Evolutionary conservation across 345 rosid genomes (phyloP).

Genomic region (Lepidium aucheri): DNA sequence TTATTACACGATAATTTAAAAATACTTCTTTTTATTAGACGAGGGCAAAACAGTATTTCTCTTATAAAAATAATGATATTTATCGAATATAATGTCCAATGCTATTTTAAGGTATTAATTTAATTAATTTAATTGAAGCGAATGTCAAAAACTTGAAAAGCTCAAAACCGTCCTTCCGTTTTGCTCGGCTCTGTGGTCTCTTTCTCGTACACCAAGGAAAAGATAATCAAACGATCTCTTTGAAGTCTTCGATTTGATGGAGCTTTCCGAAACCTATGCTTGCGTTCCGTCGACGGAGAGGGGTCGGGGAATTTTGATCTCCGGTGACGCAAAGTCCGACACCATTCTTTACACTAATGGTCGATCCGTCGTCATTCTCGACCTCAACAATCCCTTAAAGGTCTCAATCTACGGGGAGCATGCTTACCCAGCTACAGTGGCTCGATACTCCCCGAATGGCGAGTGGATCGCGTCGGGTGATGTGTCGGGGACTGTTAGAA

Average conservation of each 20-base stretch:
- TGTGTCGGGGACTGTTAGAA: slow-evolving; percentile 79
- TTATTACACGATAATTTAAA: too few species aligned
- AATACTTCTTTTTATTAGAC: too few species aligned
- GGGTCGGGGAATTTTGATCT: slow-evolving; percentile 81
- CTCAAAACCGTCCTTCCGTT: slow-evolving; percentile 5
- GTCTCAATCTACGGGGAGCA: slow-evolving; percentile 88
- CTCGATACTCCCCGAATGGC: slow-evolving; percentile 95
- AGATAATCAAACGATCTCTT: not conserved
- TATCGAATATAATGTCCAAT: too few species aligned
- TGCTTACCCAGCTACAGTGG: slow-evolving; percentile 87
- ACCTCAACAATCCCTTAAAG: slow-evolving; percentile 70
- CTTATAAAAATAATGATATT: too few species aligned
- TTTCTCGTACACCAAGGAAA: not conserved
- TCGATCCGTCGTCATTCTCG: slow-evolving; percentile 80
- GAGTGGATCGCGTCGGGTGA: slow-evolving; percentile 99
- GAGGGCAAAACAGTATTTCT: too few species aligned
- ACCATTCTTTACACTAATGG: slow-evolving; percentile 72
- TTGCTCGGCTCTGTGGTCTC: slow-evolving; percentile 13
- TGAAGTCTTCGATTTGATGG: slow-evolving; percentile 26
- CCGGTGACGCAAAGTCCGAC: slow-evolving; percentile 68
- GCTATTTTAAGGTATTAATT: too few species aligned
- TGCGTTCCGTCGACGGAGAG: slow-evolving; percentile 90
- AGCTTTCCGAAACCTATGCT: slow-evolving; percentile 68
- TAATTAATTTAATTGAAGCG: too few species aligned
- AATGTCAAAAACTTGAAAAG: not conserved